A percentile compares a stretch with the other conserved stretches of the same genome.
These are phyloP conservation scores for Camelina sativa DNA, from an alignment of 345 rosid species.

Conservation along the genomic window DNA sequence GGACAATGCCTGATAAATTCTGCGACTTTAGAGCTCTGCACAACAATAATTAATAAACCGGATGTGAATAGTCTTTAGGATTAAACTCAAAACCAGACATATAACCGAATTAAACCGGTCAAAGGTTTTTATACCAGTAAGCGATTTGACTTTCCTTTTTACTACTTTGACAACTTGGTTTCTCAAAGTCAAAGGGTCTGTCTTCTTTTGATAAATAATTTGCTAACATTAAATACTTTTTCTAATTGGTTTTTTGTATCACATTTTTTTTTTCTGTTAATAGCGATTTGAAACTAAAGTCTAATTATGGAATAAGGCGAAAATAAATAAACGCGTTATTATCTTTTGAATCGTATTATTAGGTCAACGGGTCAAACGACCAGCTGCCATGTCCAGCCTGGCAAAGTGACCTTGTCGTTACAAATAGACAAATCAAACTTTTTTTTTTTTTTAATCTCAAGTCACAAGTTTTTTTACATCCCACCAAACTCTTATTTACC, in stretches of 20 bases:
- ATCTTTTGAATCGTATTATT: not conserved
- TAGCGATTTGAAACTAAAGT: not conserved
- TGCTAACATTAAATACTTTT: too few relatives aligned
- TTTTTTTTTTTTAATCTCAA: slow-evolving; percentile 6
- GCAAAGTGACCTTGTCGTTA: slow-evolving; percentile 33
- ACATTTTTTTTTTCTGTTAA: too few relatives aligned
- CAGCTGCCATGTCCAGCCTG: slow-evolving; percentile 38
- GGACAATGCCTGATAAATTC: slow-evolving; percentile 69
- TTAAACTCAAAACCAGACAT: not conserved
- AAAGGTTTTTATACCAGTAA: too few relatives aligned
- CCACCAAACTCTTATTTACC: slow-evolving; percentile 19
- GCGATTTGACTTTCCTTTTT: too few relatives aligned
- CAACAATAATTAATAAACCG: not conserved
- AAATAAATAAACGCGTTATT: slow-evolving; percentile 36
- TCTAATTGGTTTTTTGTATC: too few relatives aligned
- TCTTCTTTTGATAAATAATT: too few relatives aligned
- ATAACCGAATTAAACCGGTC: not conserved
- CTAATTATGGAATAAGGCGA: not conserved
- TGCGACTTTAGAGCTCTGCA: slow-evolving; percentile 62
- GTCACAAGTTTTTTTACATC: slow-evolving; percentile 1
- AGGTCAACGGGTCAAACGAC: slow-evolving; percentile 37
- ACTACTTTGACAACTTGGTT: too few relatives aligned
- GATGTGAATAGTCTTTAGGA: not conserved
- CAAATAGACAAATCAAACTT: slow-evolving; percentile 34
- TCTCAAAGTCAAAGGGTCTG: too few relatives aligned